Conservation (phyloP, 805 yeast genomes). For the Candida wancherniae region DNA sequence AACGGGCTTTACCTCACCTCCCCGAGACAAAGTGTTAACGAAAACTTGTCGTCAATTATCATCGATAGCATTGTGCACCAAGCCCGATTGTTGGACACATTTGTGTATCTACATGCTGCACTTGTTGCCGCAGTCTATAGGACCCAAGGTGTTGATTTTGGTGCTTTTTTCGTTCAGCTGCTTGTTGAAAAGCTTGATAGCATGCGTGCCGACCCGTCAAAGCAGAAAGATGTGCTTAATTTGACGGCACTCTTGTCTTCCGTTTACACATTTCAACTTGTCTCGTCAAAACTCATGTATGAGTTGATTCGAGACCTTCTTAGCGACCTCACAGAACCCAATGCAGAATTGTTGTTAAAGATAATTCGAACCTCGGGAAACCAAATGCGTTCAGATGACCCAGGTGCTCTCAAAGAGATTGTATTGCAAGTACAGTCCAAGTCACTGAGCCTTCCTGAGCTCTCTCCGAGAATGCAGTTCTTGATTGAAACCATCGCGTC, state of each 20-base stretch:
- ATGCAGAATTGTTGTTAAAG: slow-evolving; percentile 73
- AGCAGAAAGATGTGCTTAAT: slow-evolving; percentile 53
- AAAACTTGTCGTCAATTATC: slow-evolving; percentile 57
- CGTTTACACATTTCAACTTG: slow-evolving; percentile 70
- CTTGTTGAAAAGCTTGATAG: slow-evolving; percentile 66
- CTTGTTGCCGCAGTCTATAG: slow-evolving; percentile 70
- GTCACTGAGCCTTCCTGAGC: slow-evolving; percentile 33
- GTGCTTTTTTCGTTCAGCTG: slow-evolving; percentile 78
- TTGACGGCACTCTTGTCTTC: slow-evolving; percentile 70
- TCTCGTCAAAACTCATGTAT: slow-evolving; percentile 70
- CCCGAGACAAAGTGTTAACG: slow-evolving; percentile 78
- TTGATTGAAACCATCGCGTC: slow-evolving; percentile 81
- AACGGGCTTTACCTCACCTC: slow-evolving; percentile 56
- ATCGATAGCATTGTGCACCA: slow-evolving; percentile 60
- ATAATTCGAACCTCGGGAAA: slow-evolving; percentile 74
- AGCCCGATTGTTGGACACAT: slow-evolving; percentile 68
- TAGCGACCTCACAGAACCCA: slow-evolving; percentile 55
- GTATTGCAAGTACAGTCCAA: slow-evolving; percentile 43
- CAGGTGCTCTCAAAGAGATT: slow-evolving; percentile 77
- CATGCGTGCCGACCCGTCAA: slow-evolving; percentile 25
- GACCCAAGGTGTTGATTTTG: slow-evolving; percentile 81
- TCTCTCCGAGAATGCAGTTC: slow-evolving; percentile 65
- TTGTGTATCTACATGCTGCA: slow-evolving; percentile 75
- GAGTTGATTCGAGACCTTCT: slow-evolving; percentile 62
- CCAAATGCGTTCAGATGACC: slow-evolving; percentile 86